Evolutionary conservation across 768 basidiomycete genomes (phyloP).

Genomic region (Ramaria sp.): DNA sequence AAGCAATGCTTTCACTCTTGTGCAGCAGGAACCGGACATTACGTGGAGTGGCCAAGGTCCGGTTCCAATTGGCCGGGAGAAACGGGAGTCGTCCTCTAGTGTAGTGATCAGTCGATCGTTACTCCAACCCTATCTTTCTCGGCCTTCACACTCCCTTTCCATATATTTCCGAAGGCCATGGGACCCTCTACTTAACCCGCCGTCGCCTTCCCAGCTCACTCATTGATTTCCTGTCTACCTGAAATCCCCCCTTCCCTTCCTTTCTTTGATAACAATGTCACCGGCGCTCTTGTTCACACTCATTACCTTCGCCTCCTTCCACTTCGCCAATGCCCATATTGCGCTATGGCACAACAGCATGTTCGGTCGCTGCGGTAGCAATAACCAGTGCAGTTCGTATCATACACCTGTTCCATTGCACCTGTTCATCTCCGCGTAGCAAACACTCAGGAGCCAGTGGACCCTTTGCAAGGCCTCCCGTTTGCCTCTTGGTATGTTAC

Average conservation of each 20-base stretch:
- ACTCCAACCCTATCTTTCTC: too few relatives aligned
- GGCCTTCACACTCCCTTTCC: too few relatives aligned
- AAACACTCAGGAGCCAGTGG: constrained; percentile 26
- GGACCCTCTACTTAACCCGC: too few relatives aligned
- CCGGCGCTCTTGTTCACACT: constrained; percentile 2
- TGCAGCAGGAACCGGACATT: too few relatives aligned
- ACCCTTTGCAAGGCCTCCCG: constrained; percentile 26
- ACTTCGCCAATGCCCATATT: not conserved
- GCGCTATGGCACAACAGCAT: not conserved
- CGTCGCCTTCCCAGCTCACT: too few relatives aligned
- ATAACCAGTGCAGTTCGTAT: constrained; percentile 6
- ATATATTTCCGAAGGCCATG: too few relatives aligned
- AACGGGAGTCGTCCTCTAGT: too few relatives aligned
- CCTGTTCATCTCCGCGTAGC: not conserved
- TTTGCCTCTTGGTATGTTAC: constrained; percentile 31
- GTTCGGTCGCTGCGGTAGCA: constrained; percentile 6
- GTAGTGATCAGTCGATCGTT: too few relatives aligned
- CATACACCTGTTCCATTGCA: not conserved
- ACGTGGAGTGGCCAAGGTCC: too few relatives aligned
- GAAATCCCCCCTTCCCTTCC: not conserved
- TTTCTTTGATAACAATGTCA: not conserved
- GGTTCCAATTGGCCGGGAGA: too few relatives aligned
- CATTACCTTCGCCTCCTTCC: not conserved
- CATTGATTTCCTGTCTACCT: not conserved
- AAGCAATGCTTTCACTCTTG: too few relatives aligned